Base-by-base conservation (phyloP, 768 basidiomycete genomes). In the Russula earlei region DNA sequence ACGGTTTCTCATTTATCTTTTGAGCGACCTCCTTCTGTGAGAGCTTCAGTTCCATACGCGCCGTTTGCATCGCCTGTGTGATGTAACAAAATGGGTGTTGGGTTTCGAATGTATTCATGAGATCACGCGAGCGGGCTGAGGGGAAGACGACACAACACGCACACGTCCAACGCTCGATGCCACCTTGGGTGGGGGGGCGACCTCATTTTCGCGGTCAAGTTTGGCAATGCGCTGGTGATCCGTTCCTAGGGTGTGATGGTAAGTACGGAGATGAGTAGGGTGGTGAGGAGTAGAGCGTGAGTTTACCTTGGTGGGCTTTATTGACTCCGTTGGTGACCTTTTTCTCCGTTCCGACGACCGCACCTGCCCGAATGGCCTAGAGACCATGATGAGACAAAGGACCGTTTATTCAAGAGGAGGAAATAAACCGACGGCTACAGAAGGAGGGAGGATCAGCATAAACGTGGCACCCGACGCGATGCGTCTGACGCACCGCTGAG, bases 141-240 rank as follows among this genome's bases (percentile, higher is more conserved):
- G 38, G 15, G 22, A 24, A 25, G n/a, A 49, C 15, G n/a, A 17
- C 31, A 25, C 20, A 17, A 34, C 15, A 69, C 78, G 41, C 66
- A 86, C 88, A 70, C 83, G 83, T 61, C 88, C 87, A 59, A 88
- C 88, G 22, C 75, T 76, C 9, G 83, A 75, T 2, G 76, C 68
- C 61, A 97, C 73, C 72, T 91, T 95, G 51, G 86, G 63, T 45
- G 94, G 94, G 7, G 93, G 92, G 9, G 92, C 91, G 22, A 95
- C 92, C 66, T 95, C 93, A 69, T 97, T 94, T 64, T 96, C 91
- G 42, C 90, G 82, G 70, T 94, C 93, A 41, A 97, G 84, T 67
- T 94, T 94, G 24, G 88, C 92, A 67, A 94, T 93, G 54, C 82
- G 82, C 67, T 92, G 90, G 73, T 95, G 91, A 72, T 97, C 93